Evolutionary conservation across 1,284 basidiomycete genomes (phyloP).

Genomic region (Thecaphora frezii): DNA sequence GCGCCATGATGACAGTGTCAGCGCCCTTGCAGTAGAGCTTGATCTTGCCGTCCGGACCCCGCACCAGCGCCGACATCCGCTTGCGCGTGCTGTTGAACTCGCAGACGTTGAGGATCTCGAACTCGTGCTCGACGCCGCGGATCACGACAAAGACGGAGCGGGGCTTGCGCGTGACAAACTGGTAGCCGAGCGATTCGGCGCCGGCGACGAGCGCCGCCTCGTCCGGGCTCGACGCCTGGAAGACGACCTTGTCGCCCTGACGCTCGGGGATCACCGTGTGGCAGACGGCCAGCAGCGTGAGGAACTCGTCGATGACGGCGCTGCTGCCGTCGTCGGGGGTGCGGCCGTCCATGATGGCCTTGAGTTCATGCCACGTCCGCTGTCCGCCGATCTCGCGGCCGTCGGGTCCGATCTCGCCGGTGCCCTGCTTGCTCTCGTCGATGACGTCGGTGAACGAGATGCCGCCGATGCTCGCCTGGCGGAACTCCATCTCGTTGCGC

Average conservation of each 20-base stretch:
- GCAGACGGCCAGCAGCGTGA: constrained; percentile 89
- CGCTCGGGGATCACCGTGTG: constrained; percentile 97
- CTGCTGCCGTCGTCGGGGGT: constrained; percentile 62
- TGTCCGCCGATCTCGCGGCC: constrained; percentile 65
- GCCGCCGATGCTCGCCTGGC: constrained; percentile 84
- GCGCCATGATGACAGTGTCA: constrained; percentile 77
- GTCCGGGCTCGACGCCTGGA: constrained; percentile 96
- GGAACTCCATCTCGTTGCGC: constrained; percentile 96
- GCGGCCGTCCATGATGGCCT: constrained; percentile 61
- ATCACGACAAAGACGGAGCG: constrained; percentile 88
- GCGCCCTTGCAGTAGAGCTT: constrained; percentile 97
- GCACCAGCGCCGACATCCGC: constrained; percentile 92
- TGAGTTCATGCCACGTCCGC: constrained; percentile 76
- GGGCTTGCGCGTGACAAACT: constrained; percentile 92
- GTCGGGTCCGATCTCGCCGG: constrained; percentile 59
- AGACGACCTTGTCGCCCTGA: constrained; percentile 68
- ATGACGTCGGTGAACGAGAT: constrained; percentile 84
- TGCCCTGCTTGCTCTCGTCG: constrained; percentile 74
- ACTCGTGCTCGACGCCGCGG: constrained; percentile 74
- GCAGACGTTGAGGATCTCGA: constrained; percentile 91
- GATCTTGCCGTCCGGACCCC: constrained; percentile 83
- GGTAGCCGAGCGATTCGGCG: constrained; percentile 87
- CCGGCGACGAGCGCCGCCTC: constrained; percentile 95
- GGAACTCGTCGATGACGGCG: constrained; percentile 75
- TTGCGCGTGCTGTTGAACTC: constrained; percentile 98